Base-by-base conservation (phyloP, 345 rosid genomes). In the Viola odorata region DNA sequence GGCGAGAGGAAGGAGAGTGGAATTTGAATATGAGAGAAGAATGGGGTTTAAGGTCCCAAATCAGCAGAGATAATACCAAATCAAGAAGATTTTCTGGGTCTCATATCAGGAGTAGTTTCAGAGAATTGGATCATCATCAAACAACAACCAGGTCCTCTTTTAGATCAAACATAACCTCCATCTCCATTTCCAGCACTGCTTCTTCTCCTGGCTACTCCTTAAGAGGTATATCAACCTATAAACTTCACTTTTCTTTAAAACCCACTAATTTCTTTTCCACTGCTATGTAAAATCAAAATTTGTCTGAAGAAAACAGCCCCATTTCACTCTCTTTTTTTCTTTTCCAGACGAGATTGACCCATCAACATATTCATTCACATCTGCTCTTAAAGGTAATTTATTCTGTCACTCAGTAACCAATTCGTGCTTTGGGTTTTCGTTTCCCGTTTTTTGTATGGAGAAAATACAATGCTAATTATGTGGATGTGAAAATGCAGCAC, bases 341-440 rank as follows among this genome's bases (percentile, higher is more conserved):
- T 14, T 60, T 47, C 49, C 96, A 92, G 99, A 88, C 53, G 91
- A 83, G 73, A 86, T 94, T 59, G 97, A 90, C 75, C 99, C 99
- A 17, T 80, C 95, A 47, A 86, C 97, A 9, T 94, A 94, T 73
- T 86, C 95, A 41, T 94, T 94, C 82, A 88, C 88, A 53, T 71
- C 82, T 55, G 96, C 99, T 67, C 81, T 94, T 3, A 90, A 79
- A 75, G 97, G 99, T 86, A 77, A 55, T 12, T 40, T 17, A 8
- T 45, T 6, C 10, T 52, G 8, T n/a, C 8, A 51, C 4, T 9
- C 8, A 13, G 6, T 17, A 49, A 49, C 8, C 3, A 49, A 14
- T 14, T 37, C 62, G 5, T 44, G 8, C 12, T 60, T n/a, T 36
- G 3, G 32, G 32, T 23, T 23, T 23, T 0, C 2, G 32, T 2